Base-by-base conservation (phyloP, 2,329 filamentous ascomycete species). In the Phialophora expanda region DNA sequence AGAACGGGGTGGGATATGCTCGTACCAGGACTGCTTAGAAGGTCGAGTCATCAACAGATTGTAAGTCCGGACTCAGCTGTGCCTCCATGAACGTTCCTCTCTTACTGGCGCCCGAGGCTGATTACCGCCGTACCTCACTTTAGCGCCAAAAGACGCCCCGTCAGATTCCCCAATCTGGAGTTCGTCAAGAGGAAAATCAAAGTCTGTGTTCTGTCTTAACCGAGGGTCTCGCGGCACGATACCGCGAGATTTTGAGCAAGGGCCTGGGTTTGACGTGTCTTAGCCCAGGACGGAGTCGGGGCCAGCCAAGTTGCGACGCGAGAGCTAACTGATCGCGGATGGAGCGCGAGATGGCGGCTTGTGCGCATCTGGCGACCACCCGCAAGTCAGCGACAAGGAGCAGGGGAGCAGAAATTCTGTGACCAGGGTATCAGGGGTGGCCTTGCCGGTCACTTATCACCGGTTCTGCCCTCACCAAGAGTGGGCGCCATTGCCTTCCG, bases 211-310 rank as follows among this genome's bases (percentile, higher is more conserved):
- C 44, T 54, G 38, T n/a, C 61, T 50, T 59, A 55, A 50, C 58
- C 63, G 53, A 66, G 58, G 85, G 1, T 74, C 77, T 1, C 76
- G 77, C 58, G 58, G 58, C 48, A 51, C 22, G 46, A 61, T 61
- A 53, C 58, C 58, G 58, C 30, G 48, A 53, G 22, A 20, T 8
- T 30, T 11, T 41, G 58, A 24, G 48, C 46, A 22, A 34, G 53
- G n/a, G 53, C 17, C 53, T 30, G 53, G 53, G 53, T 17, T 34
- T 32, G 24, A 28, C 48, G 12, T 22, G 20, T 51, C 48, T 51
- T n/a, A 26, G n/a, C 8, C 7, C 48, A 87, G 2, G 83, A 4
- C 82, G 78, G 12, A 17, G 32, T 54, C 34, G 63, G 51, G 53
- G 12, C 17, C 17, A 48, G 46, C 59, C 26, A 51, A 24, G 34